Base-by-base conservation (phyloP, 2,329 filamentous ascomycete genomes). In the Sarocladium strictum region DNA sequence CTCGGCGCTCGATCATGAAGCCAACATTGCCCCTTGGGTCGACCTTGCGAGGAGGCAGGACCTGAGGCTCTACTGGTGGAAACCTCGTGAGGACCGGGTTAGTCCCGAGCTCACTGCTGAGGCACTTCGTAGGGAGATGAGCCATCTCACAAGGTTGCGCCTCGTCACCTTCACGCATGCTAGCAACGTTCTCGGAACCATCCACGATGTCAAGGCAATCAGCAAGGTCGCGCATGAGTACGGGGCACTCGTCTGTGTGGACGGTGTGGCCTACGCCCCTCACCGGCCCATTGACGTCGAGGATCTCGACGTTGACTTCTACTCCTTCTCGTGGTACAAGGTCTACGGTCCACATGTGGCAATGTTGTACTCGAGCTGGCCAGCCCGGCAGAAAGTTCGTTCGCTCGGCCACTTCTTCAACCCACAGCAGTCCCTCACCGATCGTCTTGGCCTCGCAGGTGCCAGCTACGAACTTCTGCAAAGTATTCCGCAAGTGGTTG, bases 241-340 rank as follows among this genome's bases (percentile, higher is more conserved):
- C 23, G 65, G 55, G 62, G 81, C 86, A 1, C 67, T 90, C 1
- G 71, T 92, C 1, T 85, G 80, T 59, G 86, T 92, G 5, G 89
- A 93, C 67, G 88, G 83, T 2, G 89, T 92, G 0, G 85, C 87
- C 3, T 90, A 84, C 62, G 87, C 88, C 0, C 89, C 89, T 0
- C 89, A 93, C 66, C 76, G 87, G 3, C 73, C 73, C 7, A 69
- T 93, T 11, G 85, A 93, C 64, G 85, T 92, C 3, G 76, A 80
- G 58, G 81, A 72, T 0, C 73, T 90, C 0, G 87, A 79, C 1
- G 85, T 87, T 0, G 89, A 93, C 64, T 85, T 91, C 60, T 93
- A 92, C 66, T 71, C 77, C n/a, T 90, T 92, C 64, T 85, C 79
- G 0, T 92, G 87, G 88, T 92, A 92, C 70, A 93, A 93, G 66